These are phyloP conservation scores for Alloascoidea africana DNA, from an alignment of 805 yeast genomes.

Conservation along the genomic window DNA sequence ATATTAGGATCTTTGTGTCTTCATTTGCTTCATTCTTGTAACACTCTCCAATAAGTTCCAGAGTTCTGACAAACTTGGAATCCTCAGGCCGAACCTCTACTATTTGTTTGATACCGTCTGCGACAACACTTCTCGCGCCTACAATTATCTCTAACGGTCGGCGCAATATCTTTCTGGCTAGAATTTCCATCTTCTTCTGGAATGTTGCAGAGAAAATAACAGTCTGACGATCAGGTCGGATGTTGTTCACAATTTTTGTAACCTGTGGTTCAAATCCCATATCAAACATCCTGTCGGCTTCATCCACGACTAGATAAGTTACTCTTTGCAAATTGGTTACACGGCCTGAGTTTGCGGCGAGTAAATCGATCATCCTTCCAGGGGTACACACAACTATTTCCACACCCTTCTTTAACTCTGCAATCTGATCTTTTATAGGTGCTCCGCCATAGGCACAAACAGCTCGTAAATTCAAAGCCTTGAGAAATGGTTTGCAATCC, in stretches of 20 bases:
- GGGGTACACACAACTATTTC: conserved; percentile 89
- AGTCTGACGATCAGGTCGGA: conserved; percentile 79
- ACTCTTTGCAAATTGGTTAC: conserved; percentile 52
- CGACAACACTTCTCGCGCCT: conserved; percentile 70
- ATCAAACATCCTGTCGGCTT: conserved; percentile 94
- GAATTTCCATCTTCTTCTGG: conserved; percentile 59
- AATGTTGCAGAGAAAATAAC: conserved; percentile 91
- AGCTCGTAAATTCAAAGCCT: conserved; percentile 31
- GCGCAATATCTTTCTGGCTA: conserved; percentile 50
- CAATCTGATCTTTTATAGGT: conserved; percentile 67
- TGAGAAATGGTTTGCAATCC: conserved; percentile 46
- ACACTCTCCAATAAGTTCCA: conserved; percentile 38
- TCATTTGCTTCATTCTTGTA: conserved; percentile 12
- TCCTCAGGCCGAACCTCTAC: conserved; percentile 44
- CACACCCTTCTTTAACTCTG: conserved; percentile 60
- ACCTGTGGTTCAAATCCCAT: conserved; percentile 97
- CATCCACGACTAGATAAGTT: conserved; percentile 82
- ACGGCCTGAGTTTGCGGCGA: conserved; percentile 72
- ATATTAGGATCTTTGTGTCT: conserved; percentile 40
- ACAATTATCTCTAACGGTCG: conserved; percentile 66
- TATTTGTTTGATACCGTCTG: conserved; percentile 61
- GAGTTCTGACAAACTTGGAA: conserved; percentile 39
- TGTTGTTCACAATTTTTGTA: conserved; percentile 55
- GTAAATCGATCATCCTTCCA: conserved; percentile 79
- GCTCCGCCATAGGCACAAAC: conserved; percentile 90